Conservation (phyloP, 306 rosid species). For the Lagenaria siceraria region DNA sequence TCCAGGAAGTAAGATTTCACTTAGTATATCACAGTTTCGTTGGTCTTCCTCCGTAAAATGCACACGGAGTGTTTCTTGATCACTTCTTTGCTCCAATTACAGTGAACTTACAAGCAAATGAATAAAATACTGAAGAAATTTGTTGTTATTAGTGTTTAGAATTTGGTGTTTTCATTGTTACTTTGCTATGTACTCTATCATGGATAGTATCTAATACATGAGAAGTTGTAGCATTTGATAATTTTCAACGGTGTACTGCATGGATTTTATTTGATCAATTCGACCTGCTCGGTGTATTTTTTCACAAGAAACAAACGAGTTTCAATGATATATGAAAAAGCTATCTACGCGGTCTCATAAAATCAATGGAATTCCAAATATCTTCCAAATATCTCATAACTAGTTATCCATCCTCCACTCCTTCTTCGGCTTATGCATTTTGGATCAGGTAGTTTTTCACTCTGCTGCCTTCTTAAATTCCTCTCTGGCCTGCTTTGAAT, state of each 20-base stretch:
- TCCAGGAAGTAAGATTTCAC: constrained; percentile 46
- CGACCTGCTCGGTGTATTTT: not conserved
- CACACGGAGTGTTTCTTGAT: not conserved
- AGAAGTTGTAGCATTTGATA: not conserved
- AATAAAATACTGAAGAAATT: not conserved
- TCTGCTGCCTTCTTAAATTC: not conserved
- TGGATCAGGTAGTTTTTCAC: not conserved
- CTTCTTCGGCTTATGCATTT: not conserved
- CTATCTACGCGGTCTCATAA: not conserved
- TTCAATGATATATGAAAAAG: not conserved
- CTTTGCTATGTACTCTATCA: not conserved
- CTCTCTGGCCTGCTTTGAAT: not conserved
- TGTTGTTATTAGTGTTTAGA: not conserved
- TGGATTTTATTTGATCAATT: not conserved
- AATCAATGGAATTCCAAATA: not conserved
- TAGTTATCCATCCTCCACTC: not conserved
- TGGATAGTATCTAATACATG: not conserved
- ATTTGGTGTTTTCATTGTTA: not conserved
- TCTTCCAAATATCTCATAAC: not conserved
- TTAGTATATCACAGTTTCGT: not conserved
- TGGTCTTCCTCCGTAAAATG: not conserved
- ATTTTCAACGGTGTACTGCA: not conserved
- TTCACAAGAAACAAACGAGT: not conserved
- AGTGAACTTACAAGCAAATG: not conserved
- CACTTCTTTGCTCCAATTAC: not conserved